Conservation (phyloP, 2,329 filamentous ascomycete species). For the Penicillium hordei region DNA sequence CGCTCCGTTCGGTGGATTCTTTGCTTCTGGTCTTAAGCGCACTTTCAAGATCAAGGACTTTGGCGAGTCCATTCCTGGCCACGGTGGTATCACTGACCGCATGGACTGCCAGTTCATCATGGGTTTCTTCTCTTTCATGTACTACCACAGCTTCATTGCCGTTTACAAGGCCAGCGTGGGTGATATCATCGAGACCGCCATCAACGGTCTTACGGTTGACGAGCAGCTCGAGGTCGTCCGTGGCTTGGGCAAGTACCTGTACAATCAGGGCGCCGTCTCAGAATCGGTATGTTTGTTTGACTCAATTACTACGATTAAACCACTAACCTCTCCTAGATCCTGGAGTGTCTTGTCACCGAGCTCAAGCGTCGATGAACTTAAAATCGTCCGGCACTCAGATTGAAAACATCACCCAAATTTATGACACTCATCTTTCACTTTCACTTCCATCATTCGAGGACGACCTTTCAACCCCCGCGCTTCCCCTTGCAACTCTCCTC, state of each 20-base stretch:
- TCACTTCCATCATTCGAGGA: constrained; percentile 8
- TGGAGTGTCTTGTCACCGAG: constrained; percentile 40
- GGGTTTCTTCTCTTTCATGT: constrained; percentile 98
- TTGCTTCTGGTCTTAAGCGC: constrained; percentile 93
- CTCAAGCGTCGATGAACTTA: constrained; percentile 33
- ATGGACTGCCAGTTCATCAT: constrained; percentile 99
- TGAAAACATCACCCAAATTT: constrained; percentile 15
- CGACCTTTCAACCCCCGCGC: constrained; percentile 11
- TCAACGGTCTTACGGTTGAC: constrained; percentile 80
- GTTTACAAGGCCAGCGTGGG: constrained; percentile 82
- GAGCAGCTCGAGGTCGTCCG: constrained; percentile 81
- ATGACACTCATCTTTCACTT: constrained; percentile 16
- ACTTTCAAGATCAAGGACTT: constrained; percentile 99
- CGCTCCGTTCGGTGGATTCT: constrained; percentile 96
- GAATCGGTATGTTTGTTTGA: constrained; percentile 47
- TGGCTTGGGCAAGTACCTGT: constrained; percentile 62
- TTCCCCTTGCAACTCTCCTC: constrained; percentile 7
- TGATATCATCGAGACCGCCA: constrained; percentile 83
- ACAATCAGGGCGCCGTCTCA: constrained; percentile 61
- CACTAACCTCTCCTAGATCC: constrained; percentile 31
- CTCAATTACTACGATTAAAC: not conserved
- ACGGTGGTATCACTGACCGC: constrained; percentile 96
- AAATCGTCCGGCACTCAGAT: constrained; percentile 2
- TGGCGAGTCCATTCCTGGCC: constrained; percentile 94
- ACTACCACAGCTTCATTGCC: constrained; percentile 96